phyloP scores from a whole-genome alignment of 805 yeast genomes.

The Candida ulmi region DNA sequence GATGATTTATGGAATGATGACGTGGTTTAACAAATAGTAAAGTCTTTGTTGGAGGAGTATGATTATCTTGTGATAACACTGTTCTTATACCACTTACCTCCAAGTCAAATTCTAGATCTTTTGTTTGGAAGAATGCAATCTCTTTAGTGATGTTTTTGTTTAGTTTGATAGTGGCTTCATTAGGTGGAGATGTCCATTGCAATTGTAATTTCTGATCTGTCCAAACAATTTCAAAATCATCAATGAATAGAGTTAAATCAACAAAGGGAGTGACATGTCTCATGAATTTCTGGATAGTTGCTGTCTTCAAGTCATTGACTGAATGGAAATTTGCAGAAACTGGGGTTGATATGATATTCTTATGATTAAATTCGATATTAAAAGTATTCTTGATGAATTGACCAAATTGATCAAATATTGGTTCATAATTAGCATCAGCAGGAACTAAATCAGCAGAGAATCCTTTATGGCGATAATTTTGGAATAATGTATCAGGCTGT shows the following conservation, averaged over 20 bases:
- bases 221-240: slow-evolving; percentile 17
- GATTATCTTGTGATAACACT: slow-evolving; percentile 9
- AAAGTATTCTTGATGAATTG: slow-evolving; percentile 7
- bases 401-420: slow-evolving; percentile 17
- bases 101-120: slow-evolving; percentile 11
- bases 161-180: slow-evolving; percentile 10
- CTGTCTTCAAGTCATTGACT: slow-evolving; percentile 8
- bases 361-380: slow-evolving; percentile 9
- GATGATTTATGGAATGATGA: slow-evolving; percentile 7
- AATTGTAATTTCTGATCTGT: slow-evolving; percentile 7
- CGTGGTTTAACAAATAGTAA: slow-evolving; percentile 20
- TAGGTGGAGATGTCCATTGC: slow-evolving; percentile 18
- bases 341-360: slow-evolving; percentile 14
- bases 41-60: slow-evolving; percentile 18
- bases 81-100: slow-evolving; percentile 20
- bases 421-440: slow-evolving; percentile 14
- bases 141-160: slow-evolving; percentile 14
- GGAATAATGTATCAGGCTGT: slow-evolving; percentile 8
- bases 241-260: slow-evolving; percentile 16
- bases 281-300: slow-evolving; percentile 14
- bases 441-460: slow-evolving; percentile 17
- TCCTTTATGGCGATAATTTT: slow-evolving; percentile 17
- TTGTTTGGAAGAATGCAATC: slow-evolving; percentile 18
- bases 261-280: slow-evolving; percentile 8
- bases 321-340: slow-evolving; percentile 19